A percentile compares a stretch with the other conserved stretches of the same genome.
Conservation (phyloP, 208 protist species). For the Leishmania braziliensis region DNA sequence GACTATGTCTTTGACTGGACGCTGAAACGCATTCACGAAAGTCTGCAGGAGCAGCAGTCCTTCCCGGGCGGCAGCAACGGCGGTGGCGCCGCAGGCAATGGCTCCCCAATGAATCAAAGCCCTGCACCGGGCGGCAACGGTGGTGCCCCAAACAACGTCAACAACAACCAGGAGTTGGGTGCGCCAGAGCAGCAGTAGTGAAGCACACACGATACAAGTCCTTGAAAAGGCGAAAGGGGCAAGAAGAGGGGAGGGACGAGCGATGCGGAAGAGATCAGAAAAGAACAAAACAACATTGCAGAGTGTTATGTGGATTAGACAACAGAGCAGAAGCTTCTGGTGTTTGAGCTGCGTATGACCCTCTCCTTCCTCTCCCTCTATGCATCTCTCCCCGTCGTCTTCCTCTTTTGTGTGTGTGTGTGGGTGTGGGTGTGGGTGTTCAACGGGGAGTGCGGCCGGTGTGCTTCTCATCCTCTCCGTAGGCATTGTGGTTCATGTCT, state of each 20-base stretch:
- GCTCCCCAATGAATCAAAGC: conserved; percentile 23
- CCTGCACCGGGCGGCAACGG: conserved; percentile 23
- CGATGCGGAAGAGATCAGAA: neutral
- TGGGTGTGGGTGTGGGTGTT: neutral
- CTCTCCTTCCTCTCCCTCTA: neutral
- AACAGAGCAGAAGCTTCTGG: neutral
- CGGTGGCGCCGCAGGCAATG: conserved; percentile 20
- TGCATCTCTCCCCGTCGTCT: neutral
- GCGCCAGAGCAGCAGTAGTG: conserved; percentile 23
- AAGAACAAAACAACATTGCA: neutral
- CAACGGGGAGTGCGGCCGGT: neutral
- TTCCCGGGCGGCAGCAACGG: conserved; percentile 23
- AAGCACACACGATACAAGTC: neutral
- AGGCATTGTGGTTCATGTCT: neutral
- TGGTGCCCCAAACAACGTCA: conserved; percentile 11
- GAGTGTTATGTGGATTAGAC: neutral
- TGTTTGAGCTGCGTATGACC: neutral
- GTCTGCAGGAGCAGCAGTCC: conserved; percentile 54
- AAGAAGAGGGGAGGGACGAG: neutral
- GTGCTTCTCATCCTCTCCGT: neutral
- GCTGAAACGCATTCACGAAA: conserved; percentile 79
- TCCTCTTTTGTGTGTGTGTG: neutral
- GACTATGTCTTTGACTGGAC: conserved; percentile 99
- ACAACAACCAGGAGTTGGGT: conserved; percentile 28
- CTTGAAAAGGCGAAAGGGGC: neutral